Percentiles rank a stretch among this genome's conserved stretches.
These are phyloP conservation scores for Russula sp. DNA, from an alignment of 768 basidiomycete genomes.

Conservation along the genomic window DNA sequence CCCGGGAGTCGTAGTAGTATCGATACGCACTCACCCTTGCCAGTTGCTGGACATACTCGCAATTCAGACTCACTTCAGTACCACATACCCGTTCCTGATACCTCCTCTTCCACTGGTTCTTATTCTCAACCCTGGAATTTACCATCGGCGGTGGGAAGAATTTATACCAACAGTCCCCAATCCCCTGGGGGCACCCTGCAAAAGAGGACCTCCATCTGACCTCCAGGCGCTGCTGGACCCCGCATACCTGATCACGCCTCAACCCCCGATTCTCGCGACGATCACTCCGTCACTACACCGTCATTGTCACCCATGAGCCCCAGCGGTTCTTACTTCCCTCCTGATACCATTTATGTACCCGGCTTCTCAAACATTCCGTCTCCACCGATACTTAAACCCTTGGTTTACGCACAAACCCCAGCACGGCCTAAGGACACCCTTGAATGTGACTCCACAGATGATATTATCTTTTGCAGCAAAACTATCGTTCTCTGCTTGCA, in stretches of 20 bases:
- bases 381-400: conserved; percentile 16
- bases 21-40: conserved; percentile 17
- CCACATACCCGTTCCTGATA: conserved; percentile 26
- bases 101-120: neutral
- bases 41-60: conserved; percentile 22
- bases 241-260: conserved; percentile 32
- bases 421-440: neutral
- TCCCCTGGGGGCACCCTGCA: conserved; percentile 11
- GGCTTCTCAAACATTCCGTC: conserved; percentile 13
- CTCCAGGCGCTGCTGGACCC: conserved; percentile 35
- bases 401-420: conserved; percentile 1
- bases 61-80: conserved; percentile 19
- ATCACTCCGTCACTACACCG: conserved; percentile 1
- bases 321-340: conserved; percentile 16
- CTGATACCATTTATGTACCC: conserved; percentile 8
- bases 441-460: conserved; percentile 26
- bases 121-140: conserved; percentile 23
- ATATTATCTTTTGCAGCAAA: conserved; percentile 15
- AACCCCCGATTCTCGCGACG: conserved; percentile 20
- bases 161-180: conserved; percentile 18
- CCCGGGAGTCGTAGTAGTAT: conserved; percentile 8
- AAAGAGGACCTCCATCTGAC: conserved; percentile 32
- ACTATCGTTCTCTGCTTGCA: conserved; percentile 6
- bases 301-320: conserved; percentile 7
- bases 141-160: conserved; percentile 12